Evolutionary conservation across 805 yeast species (phyloP), one percentile per base, ranked within the genome.

Genomic region (Cyberlindnera japonica): DNA sequence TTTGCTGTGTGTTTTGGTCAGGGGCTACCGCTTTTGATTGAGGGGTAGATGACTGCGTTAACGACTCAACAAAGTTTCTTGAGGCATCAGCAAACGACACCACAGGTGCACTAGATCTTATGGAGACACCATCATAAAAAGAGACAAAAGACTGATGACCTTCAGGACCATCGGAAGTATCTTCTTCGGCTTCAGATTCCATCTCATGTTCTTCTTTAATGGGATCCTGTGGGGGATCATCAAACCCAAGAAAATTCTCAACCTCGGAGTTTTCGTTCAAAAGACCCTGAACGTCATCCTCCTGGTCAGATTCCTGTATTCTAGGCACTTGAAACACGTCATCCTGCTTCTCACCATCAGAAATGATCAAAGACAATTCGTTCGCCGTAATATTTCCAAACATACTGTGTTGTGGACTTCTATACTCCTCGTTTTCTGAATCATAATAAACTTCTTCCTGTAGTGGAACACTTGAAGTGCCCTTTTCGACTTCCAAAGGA

Each of bases 391-490:
- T 16, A 11, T 38, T 34, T 13, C 58, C 58, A 30, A 54, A 54
- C 19, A 54, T 8, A 35, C 58, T 54, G 10, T 43, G 43, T 5
- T 44, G 32, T 11, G 58, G 58, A 35, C 50, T 52, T 34, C 40
- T 40, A 24, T 48, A 54, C 9, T 48, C 50, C 17, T 45, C 57
- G 32, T 54, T 41, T 20, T 47, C 51, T 3, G 58, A 54, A 27
- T 54, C 58, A 24, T 41, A 53, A 22, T 45, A 54, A 6, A 33
- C 37, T 12, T 33, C 37, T 4, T 29, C 24, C 7, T 7, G 30
- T 15, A 18, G 30, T 25, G 28, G n/a, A n/a, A n/a, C n/a, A n/a
- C n/a, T n/a, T n/a, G n/a, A n/a, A n/a, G n/a, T n/a, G n/a, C n/a
- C n/a, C n/a, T n/a, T n/a, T n/a, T n/a, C n/a, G n/a, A n/a, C n/a